phyloP scores from a whole-genome alignment of 768 basidiomycete genomes.

The Lentinula raphanica region DNA sequence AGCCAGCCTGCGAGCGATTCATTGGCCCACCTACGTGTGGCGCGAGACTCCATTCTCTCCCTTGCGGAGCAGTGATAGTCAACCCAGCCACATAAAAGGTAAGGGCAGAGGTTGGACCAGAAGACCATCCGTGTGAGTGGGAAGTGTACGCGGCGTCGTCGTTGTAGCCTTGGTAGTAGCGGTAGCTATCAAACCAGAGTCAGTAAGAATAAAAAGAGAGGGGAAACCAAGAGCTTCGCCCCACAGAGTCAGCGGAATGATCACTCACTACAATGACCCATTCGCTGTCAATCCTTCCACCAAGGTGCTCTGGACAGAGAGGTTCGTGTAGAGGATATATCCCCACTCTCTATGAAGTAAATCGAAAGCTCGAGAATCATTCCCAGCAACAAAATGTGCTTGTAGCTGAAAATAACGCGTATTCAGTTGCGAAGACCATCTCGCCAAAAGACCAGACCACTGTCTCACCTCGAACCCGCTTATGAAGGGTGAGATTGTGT shows the following conservation, averaged over 20 bases:
- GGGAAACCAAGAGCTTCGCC: background rate
- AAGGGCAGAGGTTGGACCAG: constrained; percentile 52
- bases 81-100: constrained; percentile 56
- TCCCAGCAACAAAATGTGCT: constrained; percentile 52
- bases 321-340: constrained; percentile 51
- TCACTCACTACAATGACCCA: constrained; percentile 44
- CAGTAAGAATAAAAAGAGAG: background rate
- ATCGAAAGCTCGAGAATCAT: constrained; percentile 47
- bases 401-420: constrained; percentile 33
- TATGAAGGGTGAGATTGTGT: constrained; percentile 58
- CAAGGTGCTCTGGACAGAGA: constrained; percentile 52
- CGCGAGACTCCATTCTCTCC: constrained; percentile 41
- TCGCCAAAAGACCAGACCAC: background rate
- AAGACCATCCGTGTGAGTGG: constrained; percentile 58
- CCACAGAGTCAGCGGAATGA: background rate
- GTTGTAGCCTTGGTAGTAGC: constrained; percentile 49
- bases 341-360: constrained; percentile 53
- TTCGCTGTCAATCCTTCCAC: constrained; percentile 56
- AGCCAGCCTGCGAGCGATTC: constrained; percentile 42
- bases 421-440: background rate
- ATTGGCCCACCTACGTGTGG: constrained; percentile 41
- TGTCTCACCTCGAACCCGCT: constrained; percentile 48
- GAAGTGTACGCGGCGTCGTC: constrained; percentile 54
- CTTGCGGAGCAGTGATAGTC: constrained; percentile 41
- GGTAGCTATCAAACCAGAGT: constrained; percentile 32